Evolutionary conservation across 2,329 filamentous ascomycete species (phyloP).

Genomic region (Epichloe amarillans): DNA sequence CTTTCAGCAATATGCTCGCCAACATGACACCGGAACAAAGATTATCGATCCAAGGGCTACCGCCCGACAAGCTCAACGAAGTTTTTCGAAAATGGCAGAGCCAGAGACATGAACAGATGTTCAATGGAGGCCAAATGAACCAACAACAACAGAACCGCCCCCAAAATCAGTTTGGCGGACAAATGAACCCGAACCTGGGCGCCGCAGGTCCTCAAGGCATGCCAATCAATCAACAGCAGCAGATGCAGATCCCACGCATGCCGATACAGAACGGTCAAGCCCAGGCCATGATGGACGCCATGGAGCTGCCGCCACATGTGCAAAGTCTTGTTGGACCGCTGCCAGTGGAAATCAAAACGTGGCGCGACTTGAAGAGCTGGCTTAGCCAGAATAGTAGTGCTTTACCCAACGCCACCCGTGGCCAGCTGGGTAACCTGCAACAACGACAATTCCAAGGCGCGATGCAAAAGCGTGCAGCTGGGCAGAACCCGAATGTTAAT

Average conservation of each 20-base stretch:
- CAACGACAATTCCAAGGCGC: slow-evolving; percentile 25
- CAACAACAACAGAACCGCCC: slow-evolving; percentile 16
- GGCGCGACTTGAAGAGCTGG: slow-evolving; percentile 33
- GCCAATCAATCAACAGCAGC: slow-evolving; percentile 14
- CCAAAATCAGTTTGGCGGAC: slow-evolving; percentile 18
- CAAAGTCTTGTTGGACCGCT: slow-evolving; percentile 18
- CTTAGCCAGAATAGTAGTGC: slow-evolving; percentile 23
- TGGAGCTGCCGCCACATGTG: slow-evolving; percentile 31
- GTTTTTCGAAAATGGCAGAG: slow-evolving; percentile 36
- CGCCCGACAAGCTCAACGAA: slow-evolving; percentile 38
- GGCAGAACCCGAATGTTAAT: slow-evolving; percentile 18
- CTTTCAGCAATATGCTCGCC: slow-evolving; percentile 28
- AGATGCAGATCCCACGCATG: slow-evolving; percentile 16
- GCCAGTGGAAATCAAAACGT: slow-evolving; percentile 33
- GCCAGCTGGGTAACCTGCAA: slow-evolving; percentile 23
- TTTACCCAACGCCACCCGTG: slow-evolving; percentile 18
- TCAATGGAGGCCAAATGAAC: slow-evolving; percentile 19
- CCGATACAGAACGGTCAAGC: slow-evolving; percentile 19
- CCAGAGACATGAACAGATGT: slow-evolving; percentile 20
- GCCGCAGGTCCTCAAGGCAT: slow-evolving; percentile 17
- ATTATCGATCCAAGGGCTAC: slow-evolving; percentile 27
- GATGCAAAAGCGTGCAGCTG: slow-evolving; percentile 18
- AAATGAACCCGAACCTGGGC: slow-evolving; percentile 19
- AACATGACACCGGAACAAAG: slow-evolving; percentile 34
- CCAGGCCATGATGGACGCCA: slow-evolving; percentile 30